These are phyloP conservation scores for Hansenula sp. DNA, from an alignment of 1,139 yeast species.

Conservation along the genomic window DNA sequence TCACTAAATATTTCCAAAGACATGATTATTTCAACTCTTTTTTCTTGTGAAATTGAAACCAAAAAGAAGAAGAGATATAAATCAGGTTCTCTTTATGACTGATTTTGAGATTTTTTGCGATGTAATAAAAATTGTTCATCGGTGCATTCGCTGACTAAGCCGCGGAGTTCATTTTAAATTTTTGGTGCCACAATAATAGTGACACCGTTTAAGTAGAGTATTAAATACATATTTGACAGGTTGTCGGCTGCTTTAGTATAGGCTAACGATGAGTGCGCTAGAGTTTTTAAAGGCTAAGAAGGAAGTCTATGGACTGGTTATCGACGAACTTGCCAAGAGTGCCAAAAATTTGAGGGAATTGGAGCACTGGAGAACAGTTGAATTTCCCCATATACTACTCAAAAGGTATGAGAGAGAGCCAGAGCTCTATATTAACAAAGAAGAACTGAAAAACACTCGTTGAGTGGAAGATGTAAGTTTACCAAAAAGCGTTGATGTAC, in stretches of 20 bases:
- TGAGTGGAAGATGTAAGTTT: conserved; percentile 21
- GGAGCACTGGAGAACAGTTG: conserved; percentile 17
- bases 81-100: no score
- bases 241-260: no score
- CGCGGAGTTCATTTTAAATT: no score
- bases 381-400: conserved; percentile 7
- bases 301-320: conserved; percentile 6
- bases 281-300: conserved; percentile 5
- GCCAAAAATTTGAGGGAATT: conserved; percentile 7
- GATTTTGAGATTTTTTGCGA: no score
- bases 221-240: no score
- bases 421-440: conserved; percentile 10
- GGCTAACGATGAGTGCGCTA: not conserved
- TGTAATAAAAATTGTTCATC: no score
- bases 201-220: no score
- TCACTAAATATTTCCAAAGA: conserved; percentile 38
- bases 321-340: conserved; percentile 6
- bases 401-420: conserved; percentile 4
- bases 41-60: no score
- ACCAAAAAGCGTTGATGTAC: not conserved
- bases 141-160: no score
- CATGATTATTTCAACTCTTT: conserved; percentile 15
- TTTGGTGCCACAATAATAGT: not conserved
- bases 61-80: no score
- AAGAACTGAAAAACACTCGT: conserved; percentile 18